Evolutionary conservation across 495 filamentous ascomycete genomes (phyloP).

Genomic region (Aspergillus ostianus): DNA sequence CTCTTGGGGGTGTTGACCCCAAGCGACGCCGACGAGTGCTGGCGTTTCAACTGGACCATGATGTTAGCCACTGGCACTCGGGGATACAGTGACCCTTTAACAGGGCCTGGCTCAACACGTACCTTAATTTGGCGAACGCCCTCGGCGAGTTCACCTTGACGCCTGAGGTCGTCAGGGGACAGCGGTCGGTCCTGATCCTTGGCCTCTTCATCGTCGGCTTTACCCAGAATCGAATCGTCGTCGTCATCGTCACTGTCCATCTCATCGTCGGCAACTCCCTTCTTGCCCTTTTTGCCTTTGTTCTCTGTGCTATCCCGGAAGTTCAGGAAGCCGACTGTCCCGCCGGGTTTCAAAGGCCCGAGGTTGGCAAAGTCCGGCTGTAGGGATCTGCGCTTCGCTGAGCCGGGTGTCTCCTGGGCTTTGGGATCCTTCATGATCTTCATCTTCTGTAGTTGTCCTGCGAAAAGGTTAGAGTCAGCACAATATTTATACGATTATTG

Average conservation of each 20-base stretch:
- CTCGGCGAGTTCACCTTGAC: slow-evolving; percentile 83
- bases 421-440: slow-evolving; percentile 70
- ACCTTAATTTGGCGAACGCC: slow-evolving; percentile 91
- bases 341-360: slow-evolving; percentile 76
- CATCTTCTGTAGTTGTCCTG: slow-evolving; percentile 94
- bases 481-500: neutral
- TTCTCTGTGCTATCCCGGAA: slow-evolving; percentile 73
- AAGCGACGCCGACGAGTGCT: slow-evolving; percentile 80
- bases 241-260: slow-evolving; percentile 75
- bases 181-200: slow-evolving; percentile 62
- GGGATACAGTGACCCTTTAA: neutral
- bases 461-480: slow-evolving; percentile 23
- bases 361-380: slow-evolving; percentile 81
- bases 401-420: slow-evolving; percentile 51
- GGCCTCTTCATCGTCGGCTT: slow-evolving; percentile 71
- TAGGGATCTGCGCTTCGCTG: slow-evolving; percentile 68
- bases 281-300: slow-evolving; percentile 52
- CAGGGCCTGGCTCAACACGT: slow-evolving; percentile 31
- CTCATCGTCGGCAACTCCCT: slow-evolving; percentile 55
- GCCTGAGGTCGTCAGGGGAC: slow-evolving; percentile 76
- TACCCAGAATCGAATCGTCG: slow-evolving; percentile 52
- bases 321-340: slow-evolving; percentile 83
- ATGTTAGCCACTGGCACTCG: neutral
- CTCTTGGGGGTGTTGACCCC: slow-evolving; percentile 41
- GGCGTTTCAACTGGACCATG: slow-evolving; percentile 77